These are phyloP conservation scores for Cyclospora cayetanensis DNA, from an alignment of 169 alveolate species.

Conservation along the genomic window DNA sequence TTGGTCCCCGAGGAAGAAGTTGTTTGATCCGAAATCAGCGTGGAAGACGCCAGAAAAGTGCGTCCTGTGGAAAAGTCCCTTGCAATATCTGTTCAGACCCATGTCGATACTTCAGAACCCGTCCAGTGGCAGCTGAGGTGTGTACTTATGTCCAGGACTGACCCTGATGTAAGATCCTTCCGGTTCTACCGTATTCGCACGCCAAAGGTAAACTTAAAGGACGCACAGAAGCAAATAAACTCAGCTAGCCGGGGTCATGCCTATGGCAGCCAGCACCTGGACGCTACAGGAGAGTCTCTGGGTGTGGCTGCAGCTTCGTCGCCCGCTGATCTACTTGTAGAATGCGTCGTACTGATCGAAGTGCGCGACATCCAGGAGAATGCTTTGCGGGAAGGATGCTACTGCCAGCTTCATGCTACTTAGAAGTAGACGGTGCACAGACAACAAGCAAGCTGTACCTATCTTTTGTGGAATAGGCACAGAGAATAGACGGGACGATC, in stretches of 20 bases:
- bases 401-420: not conserved
- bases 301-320: conserved; percentile 9
- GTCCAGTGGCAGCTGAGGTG: not conserved
- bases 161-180: not conserved
- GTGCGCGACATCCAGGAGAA: not conserved
- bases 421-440: not conserved
- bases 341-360: not conserved
- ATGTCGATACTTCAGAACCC: not conserved
- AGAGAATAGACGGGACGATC: too few relatives aligned
- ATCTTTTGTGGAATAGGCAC: too few relatives aligned
- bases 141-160: not conserved
- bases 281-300: not conserved
- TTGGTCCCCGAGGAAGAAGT: not conserved
- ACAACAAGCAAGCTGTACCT: not conserved
- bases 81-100: not conserved
- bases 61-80: not conserved
- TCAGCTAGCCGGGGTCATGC: not conserved
- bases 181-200: not conserved
- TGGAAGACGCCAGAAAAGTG: conserved; percentile 15
- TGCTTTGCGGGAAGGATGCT: not conserved
- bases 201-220: not conserved
- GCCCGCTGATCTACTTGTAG: not conserved
- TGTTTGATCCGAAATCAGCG: not conserved
- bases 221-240: not conserved
- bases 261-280: conserved; percentile 14